These are phyloP conservation scores for Lentinula detonsa DNA, from an alignment of 768 basidiomycete genomes.

Conservation along the genomic window DNA sequence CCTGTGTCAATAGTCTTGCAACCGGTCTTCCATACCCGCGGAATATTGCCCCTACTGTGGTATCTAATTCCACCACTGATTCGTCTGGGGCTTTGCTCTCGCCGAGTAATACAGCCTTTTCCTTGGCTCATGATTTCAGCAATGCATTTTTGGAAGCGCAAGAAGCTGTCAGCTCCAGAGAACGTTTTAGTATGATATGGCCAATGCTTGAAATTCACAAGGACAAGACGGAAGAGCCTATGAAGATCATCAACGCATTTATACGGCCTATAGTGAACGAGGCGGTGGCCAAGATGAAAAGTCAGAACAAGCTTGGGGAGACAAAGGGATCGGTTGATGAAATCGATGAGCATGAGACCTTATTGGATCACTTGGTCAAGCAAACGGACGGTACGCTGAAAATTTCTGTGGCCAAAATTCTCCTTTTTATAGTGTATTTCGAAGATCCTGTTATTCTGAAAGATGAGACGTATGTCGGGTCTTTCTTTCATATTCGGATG, in stretches of 20 bases:
- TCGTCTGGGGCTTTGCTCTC: slow-evolving; percentile 14
- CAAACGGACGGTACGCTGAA: slow-evolving; percentile 32
- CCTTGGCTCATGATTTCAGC: slow-evolving; percentile 35
- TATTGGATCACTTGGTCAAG: slow-evolving; percentile 52
- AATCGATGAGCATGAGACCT: slow-evolving; percentile 35
- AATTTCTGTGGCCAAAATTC: neutral
- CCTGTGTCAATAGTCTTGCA: slow-evolving; percentile 46
- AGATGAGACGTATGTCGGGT: slow-evolving; percentile 25
- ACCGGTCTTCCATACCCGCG: slow-evolving; percentile 48
- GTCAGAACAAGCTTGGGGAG: slow-evolving; percentile 8
- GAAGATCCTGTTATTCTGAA: slow-evolving; percentile 39
- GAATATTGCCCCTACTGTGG: slow-evolving; percentile 20
- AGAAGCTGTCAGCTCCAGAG: slow-evolving; percentile 32
- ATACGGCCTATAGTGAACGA: slow-evolving; percentile 48
- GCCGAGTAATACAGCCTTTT: slow-evolving; percentile 5
- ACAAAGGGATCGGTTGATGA: slow-evolving; percentile 24
- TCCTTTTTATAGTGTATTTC: neutral
- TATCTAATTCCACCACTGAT: slow-evolving; percentile 9
- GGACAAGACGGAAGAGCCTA: slow-evolving; percentile 40
- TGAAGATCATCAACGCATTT: slow-evolving; percentile 47
- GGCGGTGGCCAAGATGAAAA: slow-evolving; percentile 38
- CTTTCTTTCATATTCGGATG: neutral
- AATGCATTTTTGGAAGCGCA: slow-evolving; percentile 45
- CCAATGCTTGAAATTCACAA: slow-evolving; percentile 42
- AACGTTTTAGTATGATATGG: slow-evolving; percentile 44